Percentiles rank a stretch among this genome's conserved stretches.
These are phyloP conservation scores for Aspergillus pseudoglaucus DNA, from an alignment of 2,329 filamentous ascomycete species.

Conservation along the genomic window DNA sequence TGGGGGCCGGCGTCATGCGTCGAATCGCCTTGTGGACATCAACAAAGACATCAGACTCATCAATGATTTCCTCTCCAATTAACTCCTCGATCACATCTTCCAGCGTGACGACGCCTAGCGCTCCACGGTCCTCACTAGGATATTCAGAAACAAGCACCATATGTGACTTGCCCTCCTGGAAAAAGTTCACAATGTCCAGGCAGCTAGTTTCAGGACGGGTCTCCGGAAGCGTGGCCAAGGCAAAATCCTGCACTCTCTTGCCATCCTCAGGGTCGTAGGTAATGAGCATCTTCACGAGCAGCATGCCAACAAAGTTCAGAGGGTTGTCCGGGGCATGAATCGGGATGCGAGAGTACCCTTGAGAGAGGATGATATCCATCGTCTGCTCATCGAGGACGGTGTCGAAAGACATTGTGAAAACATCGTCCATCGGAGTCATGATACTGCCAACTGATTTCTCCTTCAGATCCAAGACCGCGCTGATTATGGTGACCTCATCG, in stretches of 20 bases:
- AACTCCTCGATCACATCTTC: conserved; percentile 98
- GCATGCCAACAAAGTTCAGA: conserved; percentile 91
- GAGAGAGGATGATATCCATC: conserved; percentile 88
- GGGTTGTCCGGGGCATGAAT: conserved; percentile 81
- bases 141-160: conserved; percentile 93
- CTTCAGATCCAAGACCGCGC: conserved; percentile 90
- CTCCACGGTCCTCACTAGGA: conserved; percentile 85
- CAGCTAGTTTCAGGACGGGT: conserved; percentile 94
- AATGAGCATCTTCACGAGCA: conserved; percentile 96
- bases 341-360: conserved; percentile 92
- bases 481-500: conserved; percentile 98
- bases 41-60: conserved; percentile 96
- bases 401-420: conserved; percentile 94
- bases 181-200: conserved; percentile 97
- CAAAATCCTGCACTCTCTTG: conserved; percentile 80
- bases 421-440: conserved; percentile 98
- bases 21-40: conserved; percentile 98
- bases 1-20: conserved; percentile 76
- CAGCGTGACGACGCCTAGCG: conserved; percentile 86
- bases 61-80: conserved; percentile 98
- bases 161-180: conserved; percentile 98
- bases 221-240: conserved; percentile 87
- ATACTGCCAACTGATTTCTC: conserved; percentile 91
- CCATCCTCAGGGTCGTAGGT: conserved; percentile 95
- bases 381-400: conserved; percentile 86